Conservation (phyloP, 2,329 filamentous ascomycete genomes). For the Chaetomium strumarium region DNA sequence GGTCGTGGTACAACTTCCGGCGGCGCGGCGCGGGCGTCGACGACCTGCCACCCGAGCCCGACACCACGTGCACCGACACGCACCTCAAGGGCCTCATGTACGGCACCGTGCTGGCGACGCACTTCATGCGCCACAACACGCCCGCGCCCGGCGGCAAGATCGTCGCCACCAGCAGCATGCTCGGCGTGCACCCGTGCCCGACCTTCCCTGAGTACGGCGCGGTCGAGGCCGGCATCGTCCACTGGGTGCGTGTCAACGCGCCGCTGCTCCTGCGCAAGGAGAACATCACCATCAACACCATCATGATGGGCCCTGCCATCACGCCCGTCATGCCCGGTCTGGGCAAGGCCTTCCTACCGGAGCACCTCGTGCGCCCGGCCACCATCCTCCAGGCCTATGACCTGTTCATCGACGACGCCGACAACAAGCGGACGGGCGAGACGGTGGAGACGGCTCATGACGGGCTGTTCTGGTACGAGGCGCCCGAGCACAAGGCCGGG, state of each 20-base stretch:
- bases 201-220: constrained; percentile 6
- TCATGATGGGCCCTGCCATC: constrained; percentile 1
- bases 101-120: constrained; percentile 1
- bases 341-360: neutral
- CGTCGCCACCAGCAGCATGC: neutral
- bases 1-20: constrained; percentile 3
- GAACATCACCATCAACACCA: constrained; percentile 5
- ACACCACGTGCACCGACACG: constrained; percentile 1
- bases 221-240: constrained; percentile 1
- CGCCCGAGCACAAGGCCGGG: neutral
- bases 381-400: neutral
- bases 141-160: constrained; percentile 2
- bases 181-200: constrained; percentile 3
- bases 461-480: constrained; percentile 1
- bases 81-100: constrained; percentile 2
- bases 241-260: constrained; percentile 1
- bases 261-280: constrained; percentile 4
- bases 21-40: neutral
- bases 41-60: constrained; percentile 4
- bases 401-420: constrained; percentile 1
- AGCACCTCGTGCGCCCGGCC: neutral
- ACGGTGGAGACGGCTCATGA: constrained; percentile 1
- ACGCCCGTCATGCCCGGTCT: constrained; percentile 4
- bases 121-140: constrained; percentile 7
- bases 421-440: constrained; percentile 1